Evolutionary conservation across 805 yeast genomes (phyloP), one percentile per base, ranked within the genome.

Genomic region (Hanseniaspora hatyaiensis): DNA sequence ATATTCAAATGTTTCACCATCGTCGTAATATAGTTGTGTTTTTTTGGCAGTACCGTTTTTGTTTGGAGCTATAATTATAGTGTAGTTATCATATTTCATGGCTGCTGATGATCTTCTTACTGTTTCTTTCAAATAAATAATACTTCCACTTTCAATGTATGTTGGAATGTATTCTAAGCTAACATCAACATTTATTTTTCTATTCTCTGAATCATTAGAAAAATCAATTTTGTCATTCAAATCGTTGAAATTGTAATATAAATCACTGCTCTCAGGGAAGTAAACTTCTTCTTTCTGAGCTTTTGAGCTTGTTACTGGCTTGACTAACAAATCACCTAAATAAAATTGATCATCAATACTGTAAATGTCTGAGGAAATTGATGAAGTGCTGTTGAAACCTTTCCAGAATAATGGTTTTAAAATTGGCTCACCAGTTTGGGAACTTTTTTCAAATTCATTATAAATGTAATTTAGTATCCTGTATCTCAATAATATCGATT

Each of bases 311-410:
- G 82, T 75, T 2, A 89, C 78, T 3, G 98, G 98, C 57, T 81
- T 83, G 1, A 84, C 83, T 50, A 89, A 59, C 13, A 89, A 58
- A 1, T 86, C 89, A 19, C 94, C 95, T 18, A 89, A 52, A 58
- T 77, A 83, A 62, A 89, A 89, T 61, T 86, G 80, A 63, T 89
- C 89, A 50, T 88, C 96, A 73, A 82, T 0, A 74, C 59, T 1
- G 63, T 68, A n/a, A n/a, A n/a, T n/a, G n/a, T n/a, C n/a, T n/a
- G n/a, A n/a, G n/a, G n/a, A n/a, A n/a, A n/a, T n/a, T n/a, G n/a
- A n/a, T n/a, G n/a, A n/a, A n/a, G n/a, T n/a, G n/a, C n/a, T 69
- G 9, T 65, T 64, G 2, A 80, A 78, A 41, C 64, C 60, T 34
- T 71, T 76, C 64, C 76, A 82, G 49, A 77, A 72, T 62, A 82